Evolutionary conservation across 2,329 filamentous ascomycete genomes (phyloP), one percentile per base, ranked within the genome.

Genomic region (Aphanoascus verrucosus): DNA sequence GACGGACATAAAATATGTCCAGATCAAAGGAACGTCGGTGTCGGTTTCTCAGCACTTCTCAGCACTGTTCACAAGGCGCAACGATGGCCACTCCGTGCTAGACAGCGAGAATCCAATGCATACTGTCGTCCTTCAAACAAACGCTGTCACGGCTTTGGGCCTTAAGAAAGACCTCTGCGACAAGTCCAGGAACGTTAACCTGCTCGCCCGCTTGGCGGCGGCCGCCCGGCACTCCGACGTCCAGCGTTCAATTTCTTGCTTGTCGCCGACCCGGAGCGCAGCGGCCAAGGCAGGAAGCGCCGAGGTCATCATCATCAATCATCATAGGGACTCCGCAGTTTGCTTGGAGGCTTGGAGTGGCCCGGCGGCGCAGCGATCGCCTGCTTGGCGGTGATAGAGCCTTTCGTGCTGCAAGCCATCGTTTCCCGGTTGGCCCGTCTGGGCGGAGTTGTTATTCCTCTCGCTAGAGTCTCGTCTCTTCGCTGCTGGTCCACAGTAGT

Each of bases 61-160:
- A 44, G 49, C 23, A 17, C 47, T 28, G 34, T 31, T 11, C 35
- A 34, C 15, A 3, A n/a, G 15, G 37, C 37, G 3, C 15, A 14
- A 40, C 3, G 12, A 14, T 14, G 15, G 14, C 19, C 17, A 19
- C n/a, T 41, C 38, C 7, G 19, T 41, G 3, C 7, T 49, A 31
- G 46, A 49, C 19, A 40, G 31, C 11, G 38, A 37, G 19, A 44
- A 28, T 6, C 31, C 38, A 51, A 51, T 51, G 40, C 40, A 37
- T 31, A 19, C 32, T 44, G 15, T 50, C 32, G 28, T 44, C 41
- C 19, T 47, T 52, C 50, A 52, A 42, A 52, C 50, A 46, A 17
- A 52, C 32, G 50, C 34, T 42, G 50, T 52, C 42, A 40, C 12
- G 50, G 50, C 41, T 15, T 45, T 34, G 15, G 11, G 20, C 32